A percentile compares a stretch with the other conserved stretches of the same genome.
Evolutionary conservation across 352 stramenopile genomes (phyloP).

Genomic region (Globisporangium solare): DNA sequence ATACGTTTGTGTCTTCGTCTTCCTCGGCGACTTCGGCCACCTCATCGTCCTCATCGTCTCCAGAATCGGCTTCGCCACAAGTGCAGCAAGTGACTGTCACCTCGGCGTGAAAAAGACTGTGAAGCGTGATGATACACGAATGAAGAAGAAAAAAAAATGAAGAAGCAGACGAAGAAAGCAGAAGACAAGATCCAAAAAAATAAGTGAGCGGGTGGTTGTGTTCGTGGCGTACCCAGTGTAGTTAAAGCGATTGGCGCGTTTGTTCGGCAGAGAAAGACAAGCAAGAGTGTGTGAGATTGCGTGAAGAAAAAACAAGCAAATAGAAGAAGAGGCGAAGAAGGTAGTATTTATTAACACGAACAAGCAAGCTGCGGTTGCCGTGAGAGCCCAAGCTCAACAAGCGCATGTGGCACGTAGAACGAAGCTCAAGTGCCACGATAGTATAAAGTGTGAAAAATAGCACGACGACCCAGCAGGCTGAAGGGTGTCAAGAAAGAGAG

Average conservation of each 20-base stretch:
- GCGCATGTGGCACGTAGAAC: too few species aligned
- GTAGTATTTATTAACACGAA: constrained; percentile 41
- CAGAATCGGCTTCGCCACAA: constrained; percentile 38
- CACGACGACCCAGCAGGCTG: too few species aligned
- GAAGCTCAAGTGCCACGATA: too few species aligned
- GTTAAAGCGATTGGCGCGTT: too few species aligned
- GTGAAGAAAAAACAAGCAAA: not conserved
- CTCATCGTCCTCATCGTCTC: constrained; percentile 33
- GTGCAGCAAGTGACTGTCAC: constrained; percentile 71
- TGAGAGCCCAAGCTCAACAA: too few species aligned
- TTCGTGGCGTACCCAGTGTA: not conserved
- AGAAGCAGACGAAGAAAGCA: not conserved
- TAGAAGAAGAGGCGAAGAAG: constrained; percentile 7
- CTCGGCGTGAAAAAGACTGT: constrained; percentile 34
- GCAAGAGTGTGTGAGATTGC: not conserved
- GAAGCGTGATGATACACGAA: not conserved
- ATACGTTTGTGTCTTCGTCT: constrained; percentile 38
- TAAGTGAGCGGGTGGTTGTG: not conserved
- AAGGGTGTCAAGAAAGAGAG: too few species aligned
- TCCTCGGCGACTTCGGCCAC: constrained; percentile 37
- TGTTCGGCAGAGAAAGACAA: too few species aligned
- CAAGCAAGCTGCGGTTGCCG: too few species aligned
- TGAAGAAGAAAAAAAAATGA: not conserved
- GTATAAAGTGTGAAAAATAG: too few species aligned
- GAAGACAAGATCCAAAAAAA: not conserved